Evolutionary conservation across 176 grass and related monocot genomes (phyloP), one percentile per base, ranked within the genome.

Genomic region (Otatea glauca): DNA sequence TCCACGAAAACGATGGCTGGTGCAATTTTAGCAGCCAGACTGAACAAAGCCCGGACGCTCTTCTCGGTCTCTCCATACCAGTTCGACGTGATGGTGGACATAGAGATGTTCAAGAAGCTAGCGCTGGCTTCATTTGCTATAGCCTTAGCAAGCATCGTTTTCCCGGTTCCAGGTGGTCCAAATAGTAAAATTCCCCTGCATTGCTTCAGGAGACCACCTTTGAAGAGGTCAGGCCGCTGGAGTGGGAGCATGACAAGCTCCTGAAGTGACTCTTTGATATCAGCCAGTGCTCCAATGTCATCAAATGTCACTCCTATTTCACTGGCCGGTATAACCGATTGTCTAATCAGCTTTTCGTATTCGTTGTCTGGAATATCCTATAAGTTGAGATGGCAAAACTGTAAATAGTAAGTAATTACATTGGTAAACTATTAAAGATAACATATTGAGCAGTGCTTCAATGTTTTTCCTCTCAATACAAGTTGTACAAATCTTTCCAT

Each of bases 131-230:
- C 90, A 64, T 92, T 92, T 84, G 88, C 93, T 70, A 95, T 88
- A 78, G 93, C 93, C 81, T 95, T 95, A 35, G 93, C 93, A 17
- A 92, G 90, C 93, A 95, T 95, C 2, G 93, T 95, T 77, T 95
- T 95, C 65, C 93, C 93, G 3, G 93, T 95, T 75, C 93, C 93
- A 88, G 93, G 88, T 72, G 93, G 93, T 21, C 93, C 93, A 74
- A 95, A 95, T 23, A 95, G 75, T 66, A 95, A 75, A 75, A 95
- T 92, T 24, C 93, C 93, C 83, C 86, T 85, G 59, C 93, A 95
- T 65, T 91, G 93, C 75, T 92, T 95, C 72, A 95, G 69, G n/a
- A 95, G 87, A 68, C 93, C 93, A 68, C 88, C 92, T 78, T 85
- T 92, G 88, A 95, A 95, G 35, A 95, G 88, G 59, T 92, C 88